Percentiles rank a stretch among this genome's conserved stretches.
Evolutionary conservation across 805 yeast species (phyloP).

Genomic region (Starmerella vitae): DNA sequence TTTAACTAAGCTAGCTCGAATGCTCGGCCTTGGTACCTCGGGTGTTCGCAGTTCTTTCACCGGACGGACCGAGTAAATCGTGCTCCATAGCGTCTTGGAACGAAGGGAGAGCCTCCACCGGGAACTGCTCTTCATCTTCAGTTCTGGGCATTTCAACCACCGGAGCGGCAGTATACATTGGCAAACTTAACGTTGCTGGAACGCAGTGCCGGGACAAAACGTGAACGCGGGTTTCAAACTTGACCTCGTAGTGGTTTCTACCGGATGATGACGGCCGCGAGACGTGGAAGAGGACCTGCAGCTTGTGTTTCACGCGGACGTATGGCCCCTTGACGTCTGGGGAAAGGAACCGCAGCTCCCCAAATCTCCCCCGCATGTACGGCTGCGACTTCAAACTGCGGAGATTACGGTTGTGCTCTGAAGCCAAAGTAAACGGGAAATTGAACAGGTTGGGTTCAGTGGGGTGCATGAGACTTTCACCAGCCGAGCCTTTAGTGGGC

Average conservation of each 20-base stretch:
- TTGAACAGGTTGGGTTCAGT: slow-evolving; percentile 18
- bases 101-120: slow-evolving; percentile 19
- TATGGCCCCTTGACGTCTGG: slow-evolving; percentile 22
- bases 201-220: slow-evolving; percentile 23
- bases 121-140: too few species aligned
- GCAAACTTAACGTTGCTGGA: slow-evolving; percentile 24
- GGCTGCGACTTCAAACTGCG: slow-evolving; percentile 16
- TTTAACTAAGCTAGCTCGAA: not conserved
- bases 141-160: not conserved
- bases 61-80: slow-evolving; percentile 18
- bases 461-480: slow-evolving; percentile 8
- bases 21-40: slow-evolving; percentile 12
- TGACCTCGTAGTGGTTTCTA: slow-evolving; percentile 21
- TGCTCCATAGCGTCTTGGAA: slow-evolving; percentile 23
- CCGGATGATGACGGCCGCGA: slow-evolving; percentile 13
- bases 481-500: not conserved
- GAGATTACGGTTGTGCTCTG: slow-evolving; percentile 12
- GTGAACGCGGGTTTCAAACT: slow-evolving; percentile 21
- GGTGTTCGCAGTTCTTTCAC: slow-evolving; percentile 6
- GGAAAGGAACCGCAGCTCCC: slow-evolving; percentile 21
- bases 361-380: slow-evolving; percentile 19
- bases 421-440: slow-evolving; percentile 12
- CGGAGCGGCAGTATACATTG: slow-evolving; percentile 18
- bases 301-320: slow-evolving; percentile 19
- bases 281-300: slow-evolving; percentile 20